Base-by-base conservation (phyloP, 1,139 yeast species). In the Suhomyces chickasaworum region DNA sequence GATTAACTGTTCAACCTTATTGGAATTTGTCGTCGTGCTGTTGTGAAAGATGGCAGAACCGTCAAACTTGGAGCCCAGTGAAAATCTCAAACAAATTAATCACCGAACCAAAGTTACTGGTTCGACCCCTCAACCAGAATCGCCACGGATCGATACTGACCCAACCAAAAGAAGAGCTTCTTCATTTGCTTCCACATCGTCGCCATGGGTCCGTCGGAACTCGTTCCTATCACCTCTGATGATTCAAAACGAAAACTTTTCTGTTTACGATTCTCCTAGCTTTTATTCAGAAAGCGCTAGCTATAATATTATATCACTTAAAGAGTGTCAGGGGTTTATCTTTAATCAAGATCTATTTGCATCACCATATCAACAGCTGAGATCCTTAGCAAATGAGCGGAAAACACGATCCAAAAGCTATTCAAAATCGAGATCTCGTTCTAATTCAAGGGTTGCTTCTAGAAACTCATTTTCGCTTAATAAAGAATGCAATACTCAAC, bases 281-380 rank as follows among this genome's bases (percentile, higher is more conserved):
- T 69, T 65, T 52, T 62, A 56, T 32, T 57, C 63, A 13, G 70
- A 67, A 17, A 48, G 65, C 18, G 54, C 69, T 5, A 63, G 65
- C 39, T 70, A 68, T 51, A 71, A 66, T 47, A 69, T 74, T 13
- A 71, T 77, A 39, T 76, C 81, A 30, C 67, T 86, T 31, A 76
- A 75, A 42, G 89, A 84, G 58, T 75, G 84, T 41, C 91, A 86
- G 60, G 93, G 93, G 5, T 86, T 85, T 57, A 67, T 80, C 16
- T 86, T 88, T 77, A 86, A 86, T 62, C 89, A 84, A 56, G 89
- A 84, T 56, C 66, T 85, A 48, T 85, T 84, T 71, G 89, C 87
- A 8, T 74, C 84, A 7, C 80, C 83, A 7, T 81, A 79, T 58
- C 86, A 81, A 53, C 89, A 83, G 54, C 78, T 73, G 57, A 62